phyloP scores from a whole-genome alignment of 2,329 filamentous ascomycete genomes.

The Rhinocladiella similis region DNA sequence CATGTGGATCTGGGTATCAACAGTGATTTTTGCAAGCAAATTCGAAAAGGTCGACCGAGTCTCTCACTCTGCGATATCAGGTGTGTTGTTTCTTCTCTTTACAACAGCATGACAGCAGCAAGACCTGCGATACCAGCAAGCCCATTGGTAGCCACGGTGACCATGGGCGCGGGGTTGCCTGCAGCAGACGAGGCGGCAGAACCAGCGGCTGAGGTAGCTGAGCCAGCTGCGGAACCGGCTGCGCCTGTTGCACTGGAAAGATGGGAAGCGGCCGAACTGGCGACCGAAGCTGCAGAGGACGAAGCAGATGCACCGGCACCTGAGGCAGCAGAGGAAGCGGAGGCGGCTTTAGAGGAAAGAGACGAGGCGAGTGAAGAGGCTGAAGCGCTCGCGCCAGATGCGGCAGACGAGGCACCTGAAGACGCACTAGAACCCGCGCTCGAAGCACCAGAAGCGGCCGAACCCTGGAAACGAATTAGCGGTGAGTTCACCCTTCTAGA shows the following conservation, averaged over 20 bases:
- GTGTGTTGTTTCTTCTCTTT: constrained; percentile 24
- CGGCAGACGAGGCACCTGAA: constrained; percentile 17
- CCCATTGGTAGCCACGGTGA: constrained; percentile 28
- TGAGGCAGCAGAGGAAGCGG: constrained; percentile 24
- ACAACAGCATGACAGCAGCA: constrained; percentile 44
- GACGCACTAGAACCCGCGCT: constrained; percentile 17
- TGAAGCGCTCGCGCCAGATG: constrained; percentile 19
- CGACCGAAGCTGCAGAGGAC: constrained; percentile 22
- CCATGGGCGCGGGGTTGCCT: constrained; percentile 22
- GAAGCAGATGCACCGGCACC: constrained; percentile 27
- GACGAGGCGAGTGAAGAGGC: constrained; percentile 13
- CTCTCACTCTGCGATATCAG: constrained; percentile 4
- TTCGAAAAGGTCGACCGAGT: constrained; percentile 13
- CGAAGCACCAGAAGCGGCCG: constrained; percentile 10
- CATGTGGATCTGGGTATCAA: constrained; percentile 25
- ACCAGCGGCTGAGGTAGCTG: constrained; percentile 20
- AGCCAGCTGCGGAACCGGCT: constrained; percentile 13
- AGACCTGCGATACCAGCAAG: constrained; percentile 42
- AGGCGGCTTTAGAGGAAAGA: constrained; percentile 19
- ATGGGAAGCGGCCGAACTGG: constrained; percentile 15
- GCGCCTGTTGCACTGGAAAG: constrained; percentile 21
- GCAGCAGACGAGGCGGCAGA: constrained; percentile 15
- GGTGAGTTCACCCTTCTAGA: neutral
- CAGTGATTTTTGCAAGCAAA: constrained; percentile 25
- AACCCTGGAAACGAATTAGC: constrained; percentile 11